Base-by-base conservation (phyloP, 768 basidiomycete species). In the Leucosporidium creatinivorum region DNA sequence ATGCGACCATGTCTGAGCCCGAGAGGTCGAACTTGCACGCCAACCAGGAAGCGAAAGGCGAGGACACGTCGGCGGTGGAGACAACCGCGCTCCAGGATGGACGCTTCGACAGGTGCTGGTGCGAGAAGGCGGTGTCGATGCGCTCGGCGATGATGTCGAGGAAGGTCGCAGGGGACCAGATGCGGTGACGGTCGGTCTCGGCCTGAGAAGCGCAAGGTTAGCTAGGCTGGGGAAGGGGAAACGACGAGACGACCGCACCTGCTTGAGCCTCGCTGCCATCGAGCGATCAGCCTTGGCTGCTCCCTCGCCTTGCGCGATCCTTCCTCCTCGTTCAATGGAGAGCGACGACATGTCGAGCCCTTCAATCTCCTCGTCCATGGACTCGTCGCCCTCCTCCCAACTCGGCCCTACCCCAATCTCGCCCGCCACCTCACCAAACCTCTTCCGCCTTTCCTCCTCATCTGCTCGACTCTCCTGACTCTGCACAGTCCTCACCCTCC, bases 151-250 rank as follows among this genome's bases (percentile, higher is more conserved):
- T 77, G 67, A 78, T 77, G 59, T 81, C 76, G 10, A 88, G 80
- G 79, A 90, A 89, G 0, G 89, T 85, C 19, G 87, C 86, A 58
- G 81, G 82, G 0, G 86, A 84, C 89, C 89, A 91, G 49, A 89
- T 84, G 18, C 82, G 82, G 69, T 85, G 83, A 66, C 88, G 85
- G 67, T 87, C 86, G 77, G 84, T 83, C 66, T 86, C 84, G 72
- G 89, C 90, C 88, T 89, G 76, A 21, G 61, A 47, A 13, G 25
- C 56, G 39, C 70, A 47, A 25, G 44, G 64, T 72, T 36, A 69
- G 72, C 66, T 66, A 71, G 21, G 36, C 50, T 65, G 58, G 49
- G 65, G 48, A 58, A 64, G 33, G 33, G 74, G 88, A 23, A 64
- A 66, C 62, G 78, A 76, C 74, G 88, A 15, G 18, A 15, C 10